phyloP scores from a whole-genome alignment of 2,329 filamentous ascomycete species.

The Paraconiothyrium sp. region DNA sequence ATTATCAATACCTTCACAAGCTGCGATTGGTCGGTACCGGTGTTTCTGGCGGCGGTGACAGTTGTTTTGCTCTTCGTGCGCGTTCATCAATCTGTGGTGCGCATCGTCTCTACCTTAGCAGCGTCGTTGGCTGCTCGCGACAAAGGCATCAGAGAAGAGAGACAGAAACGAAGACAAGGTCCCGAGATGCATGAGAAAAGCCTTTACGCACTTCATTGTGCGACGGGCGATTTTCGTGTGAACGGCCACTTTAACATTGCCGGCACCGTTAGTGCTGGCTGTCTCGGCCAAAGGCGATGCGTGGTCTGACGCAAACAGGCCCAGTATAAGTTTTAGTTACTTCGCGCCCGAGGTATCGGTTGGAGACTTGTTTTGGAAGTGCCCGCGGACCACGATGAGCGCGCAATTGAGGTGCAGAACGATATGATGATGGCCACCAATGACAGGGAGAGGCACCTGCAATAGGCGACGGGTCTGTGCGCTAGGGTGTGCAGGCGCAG shows the following conservation, averaged over 20 bases:
- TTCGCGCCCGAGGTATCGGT: background rate
- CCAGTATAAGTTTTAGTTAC: background rate
- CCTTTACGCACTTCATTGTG: background rate
- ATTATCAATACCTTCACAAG: background rate
- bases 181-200: background rate
- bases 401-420: background rate
- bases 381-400: background rate
- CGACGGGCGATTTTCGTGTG: background rate
- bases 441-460: too few species aligned
- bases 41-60: background rate
- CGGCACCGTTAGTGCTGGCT: background rate
- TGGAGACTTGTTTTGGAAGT: background rate
- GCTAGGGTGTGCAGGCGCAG: background rate
- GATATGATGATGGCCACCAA: background rate
- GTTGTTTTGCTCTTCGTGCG: background rate
- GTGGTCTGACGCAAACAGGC: background rate
- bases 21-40: background rate
- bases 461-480: background rate
- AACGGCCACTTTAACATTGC: background rate
- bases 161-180: background rate
- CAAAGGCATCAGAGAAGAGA: background rate
- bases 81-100: background rate
- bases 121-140: background rate
- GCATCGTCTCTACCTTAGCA: background rate
- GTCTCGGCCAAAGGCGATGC: background rate